A percentile compares a stretch with the other conserved stretches of the same genome.
These are phyloP conservation scores for Phytophthora tentaculata DNA, from an alignment of 352 stramenopile species.

Conservation along the genomic window DNA sequence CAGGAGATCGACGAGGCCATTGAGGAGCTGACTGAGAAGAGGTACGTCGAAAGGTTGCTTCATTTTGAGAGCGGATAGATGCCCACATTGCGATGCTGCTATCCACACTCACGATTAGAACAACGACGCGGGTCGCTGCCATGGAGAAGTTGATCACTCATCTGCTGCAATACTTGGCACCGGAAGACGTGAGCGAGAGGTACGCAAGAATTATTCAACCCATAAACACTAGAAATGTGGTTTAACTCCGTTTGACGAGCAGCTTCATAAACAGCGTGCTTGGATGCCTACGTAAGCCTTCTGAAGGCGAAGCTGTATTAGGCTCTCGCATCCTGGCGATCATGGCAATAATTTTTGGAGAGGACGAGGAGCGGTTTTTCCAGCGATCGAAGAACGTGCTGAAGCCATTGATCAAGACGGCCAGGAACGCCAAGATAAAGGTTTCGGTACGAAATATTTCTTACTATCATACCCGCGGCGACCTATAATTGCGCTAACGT, in stretches of 20 bases:
- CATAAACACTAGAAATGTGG: background rate
- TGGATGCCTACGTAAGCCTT: conserved; percentile 68
- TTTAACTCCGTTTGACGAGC: conserved; percentile 1
- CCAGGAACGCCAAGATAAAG: conserved; percentile 68
- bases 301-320: conserved; percentile 70
- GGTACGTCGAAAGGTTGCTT: conserved; percentile 39
- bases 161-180: conserved; percentile 71
- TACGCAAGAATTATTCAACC: conserved; percentile 30
- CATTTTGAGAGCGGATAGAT: background rate
- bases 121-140: conserved; percentile 73
- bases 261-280: conserved; percentile 83
- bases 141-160: conserved; percentile 69
- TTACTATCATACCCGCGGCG: conserved; percentile 1
- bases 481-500: background rate
- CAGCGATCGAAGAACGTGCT: conserved; percentile 76
- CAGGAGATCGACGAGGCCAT: conserved; percentile 75
- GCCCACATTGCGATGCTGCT: conserved; percentile 4
- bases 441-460: conserved; percentile 48
- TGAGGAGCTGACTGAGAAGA: conserved; percentile 80
- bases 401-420: conserved; percentile 71
- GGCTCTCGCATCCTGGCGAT: conserved; percentile 76
- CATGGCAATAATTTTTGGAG: conserved; percentile 78
- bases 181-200: conserved; percentile 77
- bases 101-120: conserved; percentile 38
- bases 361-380: conserved; percentile 79